Conservation (phyloP, 2,329 filamentous ascomycete species). For the Claviceps digitariae region DNA sequence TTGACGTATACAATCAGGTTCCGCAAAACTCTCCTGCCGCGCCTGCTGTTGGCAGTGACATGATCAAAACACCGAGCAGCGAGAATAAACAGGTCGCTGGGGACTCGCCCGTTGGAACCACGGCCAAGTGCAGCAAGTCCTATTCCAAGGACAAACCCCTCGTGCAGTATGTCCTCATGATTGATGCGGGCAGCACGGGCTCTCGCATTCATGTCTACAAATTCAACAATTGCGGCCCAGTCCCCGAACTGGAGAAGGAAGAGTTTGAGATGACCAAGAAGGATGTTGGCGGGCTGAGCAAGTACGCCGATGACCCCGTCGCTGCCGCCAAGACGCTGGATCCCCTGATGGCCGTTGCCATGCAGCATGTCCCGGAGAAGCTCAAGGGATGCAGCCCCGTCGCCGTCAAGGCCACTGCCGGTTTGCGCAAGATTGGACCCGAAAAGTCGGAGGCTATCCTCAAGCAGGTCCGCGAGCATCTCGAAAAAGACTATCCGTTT, state of each 20-base stretch:
- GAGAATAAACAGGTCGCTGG: constrained; percentile 35
- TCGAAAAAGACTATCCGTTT: constrained; percentile 89
- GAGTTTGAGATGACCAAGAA: constrained; percentile 89
- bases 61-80: constrained; percentile 6
- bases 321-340: constrained; percentile 85
- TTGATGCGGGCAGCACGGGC: constrained; percentile 94
- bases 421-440: constrained; percentile 71
- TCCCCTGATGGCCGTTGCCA: constrained; percentile 70
- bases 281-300: constrained; percentile 70
- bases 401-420: constrained; percentile 96
- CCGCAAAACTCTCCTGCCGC: constrained; percentile 1
- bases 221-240: constrained; percentile 95
- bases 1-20: constrained; percentile 35
- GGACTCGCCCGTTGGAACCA: constrained; percentile 52
- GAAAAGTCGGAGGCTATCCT: constrained; percentile 76
- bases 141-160: constrained; percentile 81
- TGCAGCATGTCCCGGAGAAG: constrained; percentile 72
- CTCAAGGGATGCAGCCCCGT: constrained; percentile 86
- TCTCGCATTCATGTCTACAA: constrained; percentile 97
- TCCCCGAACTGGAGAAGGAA: constrained; percentile 88
- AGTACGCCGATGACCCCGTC: constrained; percentile 74
- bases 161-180: constrained; percentile 96
- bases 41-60: background rate
- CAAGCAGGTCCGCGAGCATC: constrained; percentile 64
- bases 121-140: constrained; percentile 68